These are phyloP conservation scores for Echeveria elegans DNA, from an alignment of 164 flowering plant species.

Conservation along the genomic window DNA sequence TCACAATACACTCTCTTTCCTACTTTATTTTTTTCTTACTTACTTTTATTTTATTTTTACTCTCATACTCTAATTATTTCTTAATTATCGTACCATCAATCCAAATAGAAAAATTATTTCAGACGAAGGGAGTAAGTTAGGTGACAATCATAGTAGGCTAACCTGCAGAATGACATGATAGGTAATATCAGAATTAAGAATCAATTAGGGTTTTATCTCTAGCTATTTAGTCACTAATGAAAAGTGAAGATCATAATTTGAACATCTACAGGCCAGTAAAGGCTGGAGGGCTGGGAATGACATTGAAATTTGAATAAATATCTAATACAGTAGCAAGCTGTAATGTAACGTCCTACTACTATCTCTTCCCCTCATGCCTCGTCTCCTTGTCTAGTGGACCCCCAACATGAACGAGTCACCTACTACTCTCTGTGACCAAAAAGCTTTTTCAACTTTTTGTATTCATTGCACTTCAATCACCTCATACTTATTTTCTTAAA, in stretches of 20 bases:
- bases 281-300: background rate
- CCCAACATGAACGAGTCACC: background rate
- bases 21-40: too few species aligned
- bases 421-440: background rate
- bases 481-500: background rate
- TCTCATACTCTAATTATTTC: too few species aligned
- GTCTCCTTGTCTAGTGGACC: too few species aligned
- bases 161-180: too few species aligned
- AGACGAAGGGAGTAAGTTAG: too few species aligned
- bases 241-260: background rate
- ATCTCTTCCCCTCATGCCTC: too few species aligned
- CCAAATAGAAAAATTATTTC: too few species aligned
- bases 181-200: background rate
- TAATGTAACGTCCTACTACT: background rate
- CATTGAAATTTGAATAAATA: too few species aligned
- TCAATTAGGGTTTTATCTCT: background rate
- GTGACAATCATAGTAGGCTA: too few species aligned
- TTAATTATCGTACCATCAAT: too few species aligned
- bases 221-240: background rate
- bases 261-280: background rate
- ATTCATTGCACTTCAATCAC: background rate
- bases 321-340: background rate
- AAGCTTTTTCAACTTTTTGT: slow-evolving; percentile 3
- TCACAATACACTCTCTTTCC: too few species aligned
- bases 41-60: too few species aligned